These are phyloP conservation scores for Dendrobium officinale DNA, from an alignment of 106 monocot species.

Conservation along the genomic window DNA sequence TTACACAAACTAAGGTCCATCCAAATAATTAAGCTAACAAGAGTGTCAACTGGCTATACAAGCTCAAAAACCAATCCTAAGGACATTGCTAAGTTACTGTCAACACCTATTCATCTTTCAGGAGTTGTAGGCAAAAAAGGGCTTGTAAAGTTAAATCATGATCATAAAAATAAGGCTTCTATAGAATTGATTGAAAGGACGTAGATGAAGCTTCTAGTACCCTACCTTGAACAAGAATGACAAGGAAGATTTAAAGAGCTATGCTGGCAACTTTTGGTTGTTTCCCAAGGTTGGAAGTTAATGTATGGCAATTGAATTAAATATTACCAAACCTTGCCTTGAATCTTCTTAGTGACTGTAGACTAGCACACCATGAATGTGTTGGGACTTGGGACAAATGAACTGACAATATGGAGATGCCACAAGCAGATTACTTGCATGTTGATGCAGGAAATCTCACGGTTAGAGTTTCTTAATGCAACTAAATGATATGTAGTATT, in stretches of 20 bases:
- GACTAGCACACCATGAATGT: not conserved
- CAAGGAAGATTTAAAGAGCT: not conserved
- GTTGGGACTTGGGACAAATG: not conserved
- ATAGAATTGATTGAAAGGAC: not conserved
- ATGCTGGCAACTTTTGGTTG: not conserved
- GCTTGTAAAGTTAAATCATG: not conserved
- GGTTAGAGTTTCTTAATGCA: too few relatives aligned
- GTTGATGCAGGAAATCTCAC: not conserved
- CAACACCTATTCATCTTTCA: not conserved
- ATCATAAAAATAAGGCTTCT: not conserved
- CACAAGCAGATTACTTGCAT: not conserved
- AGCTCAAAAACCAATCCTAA: not conserved
- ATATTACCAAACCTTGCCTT: not conserved
- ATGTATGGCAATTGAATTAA: not conserved
- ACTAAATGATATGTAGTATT: too few relatives aligned
- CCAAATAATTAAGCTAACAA: not conserved
- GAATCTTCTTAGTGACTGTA: not conserved
- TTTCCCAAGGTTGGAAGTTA: not conserved
- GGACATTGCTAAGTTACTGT: not conserved
- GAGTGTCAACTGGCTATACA: not conserved
- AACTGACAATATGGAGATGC: not conserved
- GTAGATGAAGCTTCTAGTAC: not conserved
- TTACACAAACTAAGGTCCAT: not conserved
- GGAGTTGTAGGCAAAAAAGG: not conserved
- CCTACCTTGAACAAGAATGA: not conserved